These are phyloP conservation scores for Rhizoclosmatium sp. DNA, from an alignment of 192 early-diverging fungal genomes.

Conservation along the genomic window DNA sequence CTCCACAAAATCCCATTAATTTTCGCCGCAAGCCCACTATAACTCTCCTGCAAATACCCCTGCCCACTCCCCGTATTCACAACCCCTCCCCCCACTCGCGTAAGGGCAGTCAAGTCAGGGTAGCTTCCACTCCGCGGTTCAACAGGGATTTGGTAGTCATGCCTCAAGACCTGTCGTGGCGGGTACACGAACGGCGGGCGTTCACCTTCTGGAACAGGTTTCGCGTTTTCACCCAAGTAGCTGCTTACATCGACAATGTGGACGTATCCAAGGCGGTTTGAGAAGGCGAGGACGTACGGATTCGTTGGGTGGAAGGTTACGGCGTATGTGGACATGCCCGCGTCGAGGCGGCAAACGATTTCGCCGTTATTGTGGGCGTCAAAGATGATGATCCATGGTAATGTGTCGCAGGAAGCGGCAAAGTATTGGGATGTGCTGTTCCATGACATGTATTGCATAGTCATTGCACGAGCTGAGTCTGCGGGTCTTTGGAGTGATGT, in stretches of 20 bases:
- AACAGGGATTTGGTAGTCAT: constrained; percentile 21
- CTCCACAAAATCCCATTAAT: constrained; percentile 30
- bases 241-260: constrained; percentile 28
- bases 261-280: constrained; percentile 16
- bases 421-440: constrained; percentile 23
- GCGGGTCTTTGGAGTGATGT: neutral
- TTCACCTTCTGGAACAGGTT: neutral
- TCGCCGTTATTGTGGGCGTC: constrained; percentile 13
- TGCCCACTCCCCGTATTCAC: neutral
- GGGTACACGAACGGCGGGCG: constrained; percentile 5
- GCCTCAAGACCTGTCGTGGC: constrained; percentile 26
- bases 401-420: constrained; percentile 30
- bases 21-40: neutral
- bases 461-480: neutral
- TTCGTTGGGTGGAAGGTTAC: constrained; percentile 36
- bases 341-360: constrained; percentile 21
- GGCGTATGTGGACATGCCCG: constrained; percentile 25
- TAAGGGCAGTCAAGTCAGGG: constrained; percentile 8
- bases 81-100: neutral
- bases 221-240: neutral
- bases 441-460: constrained; percentile 36
- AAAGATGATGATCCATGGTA: constrained; percentile 31
- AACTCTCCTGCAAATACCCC: constrained; percentile 4
- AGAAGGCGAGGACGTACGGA: constrained; percentile 20
- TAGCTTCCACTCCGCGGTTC: constrained; percentile 10